Conservation (phyloP, 208 protist genomes). For the Leishmania arabica region DNA sequence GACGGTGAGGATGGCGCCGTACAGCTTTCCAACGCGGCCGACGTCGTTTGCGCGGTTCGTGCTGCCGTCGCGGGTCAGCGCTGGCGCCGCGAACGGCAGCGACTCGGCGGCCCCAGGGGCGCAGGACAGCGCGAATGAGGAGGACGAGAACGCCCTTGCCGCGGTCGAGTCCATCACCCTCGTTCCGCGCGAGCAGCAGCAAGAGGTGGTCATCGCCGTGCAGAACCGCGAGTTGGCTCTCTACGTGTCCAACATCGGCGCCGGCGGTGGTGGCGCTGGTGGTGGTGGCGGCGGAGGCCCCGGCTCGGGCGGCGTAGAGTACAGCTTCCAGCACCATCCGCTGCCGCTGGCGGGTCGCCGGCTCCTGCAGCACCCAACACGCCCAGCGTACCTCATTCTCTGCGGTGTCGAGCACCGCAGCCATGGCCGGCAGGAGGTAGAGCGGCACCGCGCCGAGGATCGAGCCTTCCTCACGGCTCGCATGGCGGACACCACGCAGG, state of each 20-base stretch:
- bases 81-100: slow-evolving; percentile 9
- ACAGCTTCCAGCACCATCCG: slow-evolving; percentile 64
- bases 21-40: slow-evolving; percentile 65
- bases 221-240: slow-evolving; percentile 61
- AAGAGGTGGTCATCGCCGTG: slow-evolving; percentile 71
- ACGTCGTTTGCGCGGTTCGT: slow-evolving; percentile 65
- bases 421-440: slow-evolving; percentile 30
- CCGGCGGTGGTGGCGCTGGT: slow-evolving; percentile 11
- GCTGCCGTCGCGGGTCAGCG: slow-evolving; percentile 27
- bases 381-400: slow-evolving; percentile 56
- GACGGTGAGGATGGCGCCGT: slow-evolving; percentile 65
- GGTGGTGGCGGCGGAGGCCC: slow-evolving; percentile 13
- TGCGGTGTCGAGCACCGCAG: slow-evolving; percentile 72
- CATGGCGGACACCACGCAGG: slow-evolving; percentile 1
- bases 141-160: slow-evolving; percentile 10
- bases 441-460: slow-evolving; percentile 35
- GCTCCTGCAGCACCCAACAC: slow-evolving; percentile 73
- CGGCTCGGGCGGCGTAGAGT: slow-evolving; percentile 47
- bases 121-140: slow-evolving; percentile 21
- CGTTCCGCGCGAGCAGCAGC: slow-evolving; percentile 26
- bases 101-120: neutral
- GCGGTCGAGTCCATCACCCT: slow-evolving; percentile 20
- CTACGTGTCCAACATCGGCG: slow-evolving; percentile 48
- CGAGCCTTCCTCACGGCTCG: slow-evolving; percentile 23
- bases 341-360: slow-evolving; percentile 70